Conservation (phyloP, 192 early-diverging fungal genomes). For the Coemansia sp. region DNA sequence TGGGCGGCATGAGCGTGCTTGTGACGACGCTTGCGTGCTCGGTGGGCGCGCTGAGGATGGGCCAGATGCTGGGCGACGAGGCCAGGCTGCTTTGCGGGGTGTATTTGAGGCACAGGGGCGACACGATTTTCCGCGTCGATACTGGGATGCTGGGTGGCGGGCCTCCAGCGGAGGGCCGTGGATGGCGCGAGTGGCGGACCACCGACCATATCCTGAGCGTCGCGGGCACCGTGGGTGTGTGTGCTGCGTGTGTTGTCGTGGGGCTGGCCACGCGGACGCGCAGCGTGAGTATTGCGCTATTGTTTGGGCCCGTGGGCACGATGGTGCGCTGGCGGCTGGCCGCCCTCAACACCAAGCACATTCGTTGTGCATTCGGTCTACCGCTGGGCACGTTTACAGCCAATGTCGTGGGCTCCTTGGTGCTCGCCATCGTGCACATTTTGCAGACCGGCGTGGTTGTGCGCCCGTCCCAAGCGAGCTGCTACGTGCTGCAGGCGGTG, state of each 20-base stretch:
- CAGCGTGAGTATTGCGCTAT: conserved; percentile 35
- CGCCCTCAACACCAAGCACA: conserved; percentile 12
- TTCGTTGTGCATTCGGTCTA: background rate
- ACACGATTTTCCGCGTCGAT: conserved; percentile 10
- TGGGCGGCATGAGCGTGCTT: conserved; percentile 41
- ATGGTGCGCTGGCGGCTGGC: conserved; percentile 45
- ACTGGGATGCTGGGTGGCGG: conserved; percentile 15
- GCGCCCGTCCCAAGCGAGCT: conserved; percentile 25
- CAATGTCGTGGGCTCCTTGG: conserved; percentile 31
- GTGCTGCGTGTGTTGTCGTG: conserved; percentile 20
- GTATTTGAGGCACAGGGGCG: background rate
- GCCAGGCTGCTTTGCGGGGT: conserved; percentile 5
- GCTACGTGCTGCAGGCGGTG: conserved; percentile 44
- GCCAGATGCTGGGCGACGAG: conserved; percentile 40
- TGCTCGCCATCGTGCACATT: conserved; percentile 30
- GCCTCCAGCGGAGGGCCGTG: conserved; percentile 16
- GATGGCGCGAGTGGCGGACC: conserved; percentile 31
- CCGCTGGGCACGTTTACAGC: conserved; percentile 50
- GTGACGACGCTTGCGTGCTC: conserved; percentile 32
- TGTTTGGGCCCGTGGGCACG: conserved; percentile 39
- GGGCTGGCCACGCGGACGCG: conserved; percentile 30
- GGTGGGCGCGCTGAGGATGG: conserved; percentile 23
- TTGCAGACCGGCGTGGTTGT: conserved; percentile 40
- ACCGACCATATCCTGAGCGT: conserved; percentile 15
- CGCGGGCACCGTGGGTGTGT: background rate